Conservation (phyloP, 345 rosid species). For the Pistacia integerrima region DNA sequence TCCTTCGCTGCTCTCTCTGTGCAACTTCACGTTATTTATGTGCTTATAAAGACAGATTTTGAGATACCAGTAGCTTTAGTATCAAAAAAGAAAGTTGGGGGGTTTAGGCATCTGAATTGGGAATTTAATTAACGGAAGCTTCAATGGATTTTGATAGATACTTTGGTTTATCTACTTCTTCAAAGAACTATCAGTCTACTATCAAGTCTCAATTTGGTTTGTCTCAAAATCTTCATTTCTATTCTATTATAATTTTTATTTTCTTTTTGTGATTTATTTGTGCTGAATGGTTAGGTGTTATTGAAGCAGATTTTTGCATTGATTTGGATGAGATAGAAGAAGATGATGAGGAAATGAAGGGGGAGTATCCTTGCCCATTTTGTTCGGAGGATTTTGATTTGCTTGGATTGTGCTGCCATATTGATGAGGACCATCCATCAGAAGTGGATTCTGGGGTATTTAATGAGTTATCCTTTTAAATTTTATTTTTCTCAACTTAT, state of each 20-base stretch:
- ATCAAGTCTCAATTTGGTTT: slow-evolving; percentile 46
- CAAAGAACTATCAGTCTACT: slow-evolving; percentile 42
- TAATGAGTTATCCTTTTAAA: neutral
- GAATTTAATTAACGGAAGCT: slow-evolving; percentile 4
- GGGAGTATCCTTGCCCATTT: slow-evolving; percentile 60
- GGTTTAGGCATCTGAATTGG: slow-evolving; percentile 4
- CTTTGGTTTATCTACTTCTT: slow-evolving; percentile 44
- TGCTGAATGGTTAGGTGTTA: slow-evolving; percentile 10
- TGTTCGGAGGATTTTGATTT: slow-evolving; percentile 66
- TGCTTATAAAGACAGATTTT: neutral
- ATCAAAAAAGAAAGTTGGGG: neutral
- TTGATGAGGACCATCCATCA: slow-evolving; percentile 63
- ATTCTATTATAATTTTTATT: neutral
- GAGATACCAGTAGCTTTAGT: neutral
- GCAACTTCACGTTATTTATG: neutral
- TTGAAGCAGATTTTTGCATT: slow-evolving; percentile 35
- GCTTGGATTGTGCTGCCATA: slow-evolving; percentile 56
- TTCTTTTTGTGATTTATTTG: neutral
- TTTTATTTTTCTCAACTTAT: neutral
- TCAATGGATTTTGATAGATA: slow-evolving; percentile 50
- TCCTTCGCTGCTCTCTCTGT: slow-evolving; percentile 5
- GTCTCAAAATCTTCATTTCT: neutral
- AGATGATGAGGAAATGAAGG: slow-evolving; percentile 52
- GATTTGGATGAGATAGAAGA: slow-evolving; percentile 52
- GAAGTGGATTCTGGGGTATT: slow-evolving; percentile 60